Evolutionary conservation across 768 basidiomycete genomes (phyloP).

Genomic region (Boletellus ananas): DNA sequence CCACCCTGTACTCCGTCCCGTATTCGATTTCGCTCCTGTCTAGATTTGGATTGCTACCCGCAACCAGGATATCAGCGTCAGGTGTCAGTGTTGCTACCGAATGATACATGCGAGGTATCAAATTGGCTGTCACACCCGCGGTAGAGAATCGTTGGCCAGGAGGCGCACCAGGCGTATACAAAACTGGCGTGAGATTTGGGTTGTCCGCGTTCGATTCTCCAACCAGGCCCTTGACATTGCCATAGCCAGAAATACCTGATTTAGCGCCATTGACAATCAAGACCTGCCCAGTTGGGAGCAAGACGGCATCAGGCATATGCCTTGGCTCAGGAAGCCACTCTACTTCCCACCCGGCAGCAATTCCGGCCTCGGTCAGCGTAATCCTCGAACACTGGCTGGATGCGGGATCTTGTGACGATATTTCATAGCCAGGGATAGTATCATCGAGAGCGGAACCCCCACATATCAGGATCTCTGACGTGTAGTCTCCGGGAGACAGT

Average conservation of each 20-base stretch:
- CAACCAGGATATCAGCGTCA: conserved; percentile 67
- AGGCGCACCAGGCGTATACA: conserved; percentile 61
- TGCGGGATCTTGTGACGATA: conserved; percentile 71
- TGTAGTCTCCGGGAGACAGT: conserved; percentile 59
- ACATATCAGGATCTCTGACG: conserved; percentile 69
- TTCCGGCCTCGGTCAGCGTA: conserved; percentile 59
- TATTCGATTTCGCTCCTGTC: conserved; percentile 70
- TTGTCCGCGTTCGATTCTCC: conserved; percentile 78
- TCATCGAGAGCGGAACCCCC: conserved; percentile 73
- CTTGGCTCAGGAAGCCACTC: conserved; percentile 74
- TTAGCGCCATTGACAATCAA: conserved; percentile 74
- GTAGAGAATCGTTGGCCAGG: conserved; percentile 55
- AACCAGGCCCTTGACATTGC: conserved; percentile 64
- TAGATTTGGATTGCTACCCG: conserved; percentile 81
- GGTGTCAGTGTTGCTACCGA: conserved; percentile 81
- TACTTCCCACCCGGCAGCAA: conserved; percentile 65
- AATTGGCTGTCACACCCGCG: conserved; percentile 56
- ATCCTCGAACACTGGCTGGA: conserved; percentile 72
- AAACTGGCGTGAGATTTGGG: conserved; percentile 61
- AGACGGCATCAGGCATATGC: conserved; percentile 75
- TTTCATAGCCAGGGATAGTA: conserved; percentile 50
- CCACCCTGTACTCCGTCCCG: conserved; percentile 85
- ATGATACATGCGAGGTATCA: conserved; percentile 75
- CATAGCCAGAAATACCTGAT: conserved; percentile 74
- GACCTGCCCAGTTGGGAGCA: conserved; percentile 73